Evolutionary conservation across 75 land plant genomes (phyloP).

Genomic region (Selaginella moellendorffii): DNA sequence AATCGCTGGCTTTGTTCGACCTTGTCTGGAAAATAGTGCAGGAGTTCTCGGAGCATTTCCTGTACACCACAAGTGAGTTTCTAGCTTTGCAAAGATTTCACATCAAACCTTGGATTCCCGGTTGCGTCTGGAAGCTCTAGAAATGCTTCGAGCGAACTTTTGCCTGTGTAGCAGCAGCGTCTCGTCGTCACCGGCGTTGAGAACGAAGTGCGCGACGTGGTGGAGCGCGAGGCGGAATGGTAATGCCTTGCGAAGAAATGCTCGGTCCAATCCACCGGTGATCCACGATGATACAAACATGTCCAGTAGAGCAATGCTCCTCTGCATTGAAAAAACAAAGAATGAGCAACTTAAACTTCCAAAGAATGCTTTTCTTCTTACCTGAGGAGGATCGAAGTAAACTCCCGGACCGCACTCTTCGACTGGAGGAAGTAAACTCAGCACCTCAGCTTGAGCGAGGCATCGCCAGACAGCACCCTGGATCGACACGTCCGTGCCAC

Average conservation of each 20-base stretch:
- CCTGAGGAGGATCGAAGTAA: slow-evolving; percentile 79
- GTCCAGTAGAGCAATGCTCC: slow-evolving; percentile 46
- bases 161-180: slow-evolving; percentile 18
- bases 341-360: not conserved
- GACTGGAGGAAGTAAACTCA: slow-evolving; percentile 65
- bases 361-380: slow-evolving; percentile 16
- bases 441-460: slow-evolving; percentile 39
- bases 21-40: not conserved
- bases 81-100: not conserved
- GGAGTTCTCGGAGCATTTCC: not conserved
- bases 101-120: not conserved
- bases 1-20: not conserved
- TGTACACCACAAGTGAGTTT: not conserved
- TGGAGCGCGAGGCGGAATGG: slow-evolving; percentile 53
- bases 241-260: slow-evolving; percentile 37
- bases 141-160: slow-evolving; percentile 26
- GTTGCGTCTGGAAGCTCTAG: slow-evolving; percentile 15
- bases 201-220: slow-evolving; percentile 58
- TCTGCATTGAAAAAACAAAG: slow-evolving; percentile 29
- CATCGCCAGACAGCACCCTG: slow-evolving; percentile 66
- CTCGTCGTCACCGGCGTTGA: slow-evolving; percentile 12
- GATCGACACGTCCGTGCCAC: slow-evolving; percentile 34
- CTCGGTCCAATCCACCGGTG: slow-evolving; percentile 65
- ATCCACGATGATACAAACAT: slow-evolving; percentile 63
- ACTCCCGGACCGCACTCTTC: slow-evolving; percentile 38